Evolutionary conservation across 805 yeast genomes (phyloP).

Genomic region (Hanseniaspora pseudoguilliermondii): DNA sequence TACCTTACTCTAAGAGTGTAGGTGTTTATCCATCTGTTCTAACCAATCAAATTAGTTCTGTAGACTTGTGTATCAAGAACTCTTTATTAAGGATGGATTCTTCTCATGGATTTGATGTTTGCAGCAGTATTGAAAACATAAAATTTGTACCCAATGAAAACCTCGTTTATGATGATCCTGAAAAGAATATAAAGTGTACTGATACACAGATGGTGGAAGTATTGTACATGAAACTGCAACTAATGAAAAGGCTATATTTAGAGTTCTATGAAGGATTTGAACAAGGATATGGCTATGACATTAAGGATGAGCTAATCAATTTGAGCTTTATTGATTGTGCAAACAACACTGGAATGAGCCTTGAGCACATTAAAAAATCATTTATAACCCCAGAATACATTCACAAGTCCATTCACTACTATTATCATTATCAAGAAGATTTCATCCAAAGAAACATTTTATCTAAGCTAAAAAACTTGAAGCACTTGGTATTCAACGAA

Average conservation of each 20-base stretch:
- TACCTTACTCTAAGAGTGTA: constrained; percentile 35
- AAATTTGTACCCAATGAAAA: constrained; percentile 6
- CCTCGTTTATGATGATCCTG: background rate
- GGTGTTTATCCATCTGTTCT: constrained; percentile 33
- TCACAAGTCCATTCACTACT: constrained; percentile 6
- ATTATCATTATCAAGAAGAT: constrained; percentile 13
- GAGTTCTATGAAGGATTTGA: constrained; percentile 11
- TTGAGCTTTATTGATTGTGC: constrained; percentile 10
- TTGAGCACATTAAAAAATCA: constrained; percentile 2
- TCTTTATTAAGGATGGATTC: constrained; percentile 8
- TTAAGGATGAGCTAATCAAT: constrained; percentile 4
- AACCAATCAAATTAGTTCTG: constrained; percentile 19
- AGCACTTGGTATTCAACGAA: constrained; percentile 31
- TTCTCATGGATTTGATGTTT: constrained; percentile 5
- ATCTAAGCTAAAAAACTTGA: constrained; percentile 25
- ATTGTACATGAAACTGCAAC: constrained; percentile 4
- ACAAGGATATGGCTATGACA: constrained; percentile 12
- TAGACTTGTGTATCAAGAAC: constrained; percentile 11
- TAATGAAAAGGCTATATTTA: constrained; percentile 10
- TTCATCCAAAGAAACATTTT: constrained; percentile 22
- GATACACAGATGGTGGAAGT: constrained; percentile 1
- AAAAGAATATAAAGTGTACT: background rate
- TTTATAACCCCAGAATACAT: constrained; percentile 9
- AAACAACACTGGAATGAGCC: constrained; percentile 8
- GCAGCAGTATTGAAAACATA: constrained; percentile 6